These are phyloP conservation scores for Canavalia ensiformis DNA, from an alignment of 306 rosid species.

Conservation along the genomic window DNA sequence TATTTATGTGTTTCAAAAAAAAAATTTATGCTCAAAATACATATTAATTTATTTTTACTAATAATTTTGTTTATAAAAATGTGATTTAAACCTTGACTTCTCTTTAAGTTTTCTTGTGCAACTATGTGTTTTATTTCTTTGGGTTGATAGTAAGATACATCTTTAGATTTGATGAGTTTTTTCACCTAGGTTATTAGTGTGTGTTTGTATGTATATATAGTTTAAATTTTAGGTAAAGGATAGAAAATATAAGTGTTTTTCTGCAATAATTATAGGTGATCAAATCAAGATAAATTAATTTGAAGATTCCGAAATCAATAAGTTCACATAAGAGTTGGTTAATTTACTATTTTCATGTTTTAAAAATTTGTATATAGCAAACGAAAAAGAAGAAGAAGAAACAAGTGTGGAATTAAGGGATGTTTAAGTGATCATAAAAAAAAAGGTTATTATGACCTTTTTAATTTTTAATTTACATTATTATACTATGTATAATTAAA, in stretches of 20 bases:
- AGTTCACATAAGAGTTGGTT: slow-evolving; percentile 42
- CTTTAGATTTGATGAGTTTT: slow-evolving; percentile 57
- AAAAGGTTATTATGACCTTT: no score
- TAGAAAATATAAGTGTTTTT: slow-evolving; percentile 2
- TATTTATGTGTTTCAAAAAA: no score
- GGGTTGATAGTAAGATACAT: slow-evolving; percentile 54
- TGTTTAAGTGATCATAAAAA: no score
- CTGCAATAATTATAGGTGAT: not conserved
- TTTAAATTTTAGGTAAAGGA: slow-evolving; percentile 55
- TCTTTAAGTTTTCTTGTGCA: slow-evolving; percentile 48
- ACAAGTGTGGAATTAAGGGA: no score
- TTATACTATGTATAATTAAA: no score
- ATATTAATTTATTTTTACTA: slow-evolving; percentile 28
- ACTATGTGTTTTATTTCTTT: slow-evolving; percentile 45
- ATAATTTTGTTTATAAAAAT: slow-evolving; percentile 52
- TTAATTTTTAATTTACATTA: no score
- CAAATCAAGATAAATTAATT: slow-evolving; percentile 14
- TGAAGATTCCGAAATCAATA: slow-evolving; percentile 47
- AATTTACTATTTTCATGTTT: slow-evolving; percentile 33
- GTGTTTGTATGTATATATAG: not conserved
- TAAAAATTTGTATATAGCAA: not conserved
- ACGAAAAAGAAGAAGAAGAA: not conserved
- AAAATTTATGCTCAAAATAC: slow-evolving; percentile 46
- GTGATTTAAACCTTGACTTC: slow-evolving; percentile 51
- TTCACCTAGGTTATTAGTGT: not conserved